phyloP scores from a whole-genome alignment of 768 basidiomycete species.

The Tulasnella sp. region DNA sequence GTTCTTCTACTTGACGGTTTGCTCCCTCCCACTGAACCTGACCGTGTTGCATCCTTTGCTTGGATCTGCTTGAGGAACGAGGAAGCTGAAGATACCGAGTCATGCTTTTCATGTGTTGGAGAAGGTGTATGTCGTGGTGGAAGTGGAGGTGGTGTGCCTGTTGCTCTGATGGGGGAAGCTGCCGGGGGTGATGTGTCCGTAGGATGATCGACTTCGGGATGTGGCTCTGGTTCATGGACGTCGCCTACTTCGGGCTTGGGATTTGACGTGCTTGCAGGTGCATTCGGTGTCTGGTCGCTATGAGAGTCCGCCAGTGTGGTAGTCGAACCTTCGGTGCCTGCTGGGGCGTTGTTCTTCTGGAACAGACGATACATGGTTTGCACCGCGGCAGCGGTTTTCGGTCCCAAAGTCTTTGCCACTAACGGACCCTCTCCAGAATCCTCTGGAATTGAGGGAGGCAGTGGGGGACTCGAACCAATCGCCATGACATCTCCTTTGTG shows the following conservation, averaged over 20 bases:
- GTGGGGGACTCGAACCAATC: slow-evolving; percentile 65
- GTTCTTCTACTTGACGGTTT: background rate
- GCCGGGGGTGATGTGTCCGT: background rate
- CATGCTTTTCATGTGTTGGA: background rate
- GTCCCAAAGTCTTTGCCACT: slow-evolving; percentile 46
- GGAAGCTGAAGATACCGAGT: slow-evolving; percentile 11
- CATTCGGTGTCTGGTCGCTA: background rate
- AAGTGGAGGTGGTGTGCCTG: background rate
- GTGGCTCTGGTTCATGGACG: background rate
- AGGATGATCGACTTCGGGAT: background rate
- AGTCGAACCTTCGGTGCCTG: background rate
- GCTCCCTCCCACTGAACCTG: background rate
- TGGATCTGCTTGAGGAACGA: slow-evolving; percentile 26
- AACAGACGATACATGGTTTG: slow-evolving; percentile 71
- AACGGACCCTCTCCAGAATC: background rate
- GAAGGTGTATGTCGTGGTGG: background rate
- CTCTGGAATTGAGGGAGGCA: background rate
- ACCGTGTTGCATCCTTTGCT: slow-evolving; percentile 9
- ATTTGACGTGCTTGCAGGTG: background rate
- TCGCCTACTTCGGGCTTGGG: slow-evolving; percentile 10
- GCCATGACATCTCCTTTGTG: slow-evolving; percentile 84
- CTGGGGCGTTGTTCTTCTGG: slow-evolving; percentile 42
- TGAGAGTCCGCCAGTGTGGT: background rate
- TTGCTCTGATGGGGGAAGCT: background rate
- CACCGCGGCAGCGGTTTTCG: slow-evolving; percentile 42